Base-by-base conservation (phyloP, 768 basidiomycete species). In the Leccinum fibrillosum region DNA sequence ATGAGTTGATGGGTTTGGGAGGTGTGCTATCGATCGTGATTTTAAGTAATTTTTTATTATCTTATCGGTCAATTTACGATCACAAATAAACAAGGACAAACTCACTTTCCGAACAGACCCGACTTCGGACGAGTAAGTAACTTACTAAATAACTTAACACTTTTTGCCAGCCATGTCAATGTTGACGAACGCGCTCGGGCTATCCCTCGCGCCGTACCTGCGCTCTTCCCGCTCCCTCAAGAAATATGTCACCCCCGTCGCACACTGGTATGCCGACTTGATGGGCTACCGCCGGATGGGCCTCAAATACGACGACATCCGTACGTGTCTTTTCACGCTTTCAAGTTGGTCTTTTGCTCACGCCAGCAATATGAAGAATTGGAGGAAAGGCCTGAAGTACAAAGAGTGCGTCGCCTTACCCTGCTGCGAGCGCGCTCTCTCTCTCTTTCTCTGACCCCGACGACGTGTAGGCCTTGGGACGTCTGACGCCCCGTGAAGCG, bases 291-390 rank as follows among this genome's bases (percentile, higher is more conserved):
- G 96, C 65, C 81, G 86, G 68, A 80, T 91, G 68, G 96, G 96
- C 64, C 84, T 98, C 76, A 86, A 82, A 69, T 95, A 97, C 72
- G 96, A 99, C 73, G 96, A 99, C 81, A 84, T 99, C 69, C 79
- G 92, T 94, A 65, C 74, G 92, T 83, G 62, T 53, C 2, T 34
- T 9, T n/a, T n/a, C 17, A 42, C 64, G 56, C 56, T 50, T 54
- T 56, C 42, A 2, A 32, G 32, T 11, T 54, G 17, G 54, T 49
- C n/a, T 53, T 26, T 30, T 10, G 13, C 12, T 17, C 30, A 15
- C 9, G 4, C 9, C 2, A 11, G 12, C 11, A 28, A 25, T 26
- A 30, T 28, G 56, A 62, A 85, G 89, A 96, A 62, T 76, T 88
- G 54, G 91, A 93, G 72, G 94, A 95, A 74, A 81, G 83, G 58